Evolutionary conservation across 768 basidiomycete genomes (phyloP), one percentile per base, ranked within the genome.

Genomic region (Xerocomellus dryophilus): DNA sequence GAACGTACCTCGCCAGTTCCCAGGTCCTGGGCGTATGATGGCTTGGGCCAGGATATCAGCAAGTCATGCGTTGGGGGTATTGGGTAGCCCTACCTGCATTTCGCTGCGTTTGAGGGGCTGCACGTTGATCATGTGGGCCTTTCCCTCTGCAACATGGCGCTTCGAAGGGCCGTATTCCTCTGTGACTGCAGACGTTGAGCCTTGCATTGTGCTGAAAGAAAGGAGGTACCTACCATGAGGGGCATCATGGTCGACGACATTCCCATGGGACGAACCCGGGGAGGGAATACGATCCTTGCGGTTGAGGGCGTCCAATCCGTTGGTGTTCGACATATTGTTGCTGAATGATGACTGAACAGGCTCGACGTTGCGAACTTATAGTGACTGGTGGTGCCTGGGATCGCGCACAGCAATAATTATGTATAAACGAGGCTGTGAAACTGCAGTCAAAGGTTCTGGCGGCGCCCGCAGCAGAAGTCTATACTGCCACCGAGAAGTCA

Each of bases 1-100:
- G 43, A 35, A 47, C 71, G 18, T 43, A 83, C 81, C 66, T 84
- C 84, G 7, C 69, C 73, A 25, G 81, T 78, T 40, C 93, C 93
- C 40, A 93, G 72, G 69, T 95, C 92, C 72, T 98, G 93, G 3
- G 93, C 84, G 69, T 98, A 97, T 0, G 90, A 93, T 3, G 90
- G 93, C 86, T 97, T 53, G 10, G 4, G 25, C 14, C 7, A 32
- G 43, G 25, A n/a, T 47, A 14, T 61, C 47, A 67, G 53, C 15
- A 25, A 42, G 27, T 41, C 15, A 47, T 39, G 38, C 23, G 12
- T 7, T 36, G 32, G 6, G 8, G 23, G 4, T 18, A 43, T 17
- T 20, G 25, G n/a, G 23, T 20, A 21, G 23, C 62, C 76, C 41
- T 38, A 85, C 88, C 84, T 93, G 91, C 91, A 93, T 93, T 73